Evolutionary conservation across 139 green algal genomes (phyloP), one percentile per base, ranked within the genome.

Genomic region (Closterium sp.): DNA sequence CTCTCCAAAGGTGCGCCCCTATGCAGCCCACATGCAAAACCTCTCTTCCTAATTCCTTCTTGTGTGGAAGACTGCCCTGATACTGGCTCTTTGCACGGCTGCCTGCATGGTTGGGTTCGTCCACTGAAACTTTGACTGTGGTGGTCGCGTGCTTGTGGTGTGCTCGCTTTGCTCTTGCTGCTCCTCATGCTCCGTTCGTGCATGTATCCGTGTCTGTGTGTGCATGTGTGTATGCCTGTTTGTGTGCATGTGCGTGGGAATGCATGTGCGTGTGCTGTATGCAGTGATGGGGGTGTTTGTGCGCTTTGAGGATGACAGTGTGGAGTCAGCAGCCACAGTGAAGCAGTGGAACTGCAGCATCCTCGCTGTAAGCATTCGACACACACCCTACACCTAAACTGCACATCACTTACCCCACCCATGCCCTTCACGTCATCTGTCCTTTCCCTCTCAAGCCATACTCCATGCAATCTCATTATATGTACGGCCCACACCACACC

Each of bases 271-370:
- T 27, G 28, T 88, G 29, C 1, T 31, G 62, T 13, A 27, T 27
- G 62, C 62, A 93, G 91, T 94, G 28, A 89, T 93, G 62, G 91
- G 91, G 9, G 88, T 94, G n/a, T 93, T 85, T 38, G 10, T 94
- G 89, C 30, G 91, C 31, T 94, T 89, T 90, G 91, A 94, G n/a
- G 91, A 94, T 9, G 91, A 90, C 34, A 88, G 31, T 31, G 24
- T 93, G 22, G 88, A 93, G 87, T 87, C 91, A 28, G 85, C 89
- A 89, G 70, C 70, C 4, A 31, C n/a, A n/a, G 91, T 93, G 17
- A 85, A 86, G 22, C 11, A 93, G 13, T 93, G 91, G 91, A 91
- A 93, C 24, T 86, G 92, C 31, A 93, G 92, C 31, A 88, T 93
- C 31, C 28, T 93, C 28, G 27, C 91, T 86, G 88, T 93, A 93